A percentile compares a stretch with the other conserved stretches of the same genome.
Conservation (phyloP, 192 early-diverging fungal genomes). For the Gorgonomyces haynaldii region DNA sequence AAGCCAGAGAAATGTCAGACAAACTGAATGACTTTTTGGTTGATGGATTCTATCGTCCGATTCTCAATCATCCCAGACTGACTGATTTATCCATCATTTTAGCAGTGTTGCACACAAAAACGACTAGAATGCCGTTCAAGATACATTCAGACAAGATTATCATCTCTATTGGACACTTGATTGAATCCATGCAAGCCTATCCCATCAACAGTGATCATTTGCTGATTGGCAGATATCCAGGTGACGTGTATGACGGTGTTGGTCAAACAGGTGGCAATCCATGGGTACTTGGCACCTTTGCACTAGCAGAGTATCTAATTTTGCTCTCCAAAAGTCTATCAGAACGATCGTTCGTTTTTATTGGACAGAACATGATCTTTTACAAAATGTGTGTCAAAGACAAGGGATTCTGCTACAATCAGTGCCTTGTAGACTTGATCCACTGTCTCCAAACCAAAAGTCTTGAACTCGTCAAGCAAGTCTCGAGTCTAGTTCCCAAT, state of each 20-base stretch:
- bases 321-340: too few species aligned
- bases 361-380: too few species aligned
- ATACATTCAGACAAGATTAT: neutral
- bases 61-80: neutral
- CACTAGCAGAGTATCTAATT: constrained; percentile 53
- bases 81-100: neutral
- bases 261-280: constrained; percentile 47
- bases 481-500: too few species aligned
- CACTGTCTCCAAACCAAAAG: too few species aligned
- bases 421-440: too few species aligned
- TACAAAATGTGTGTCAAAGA: too few species aligned
- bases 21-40: neutral
- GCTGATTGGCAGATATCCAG: constrained; percentile 57
- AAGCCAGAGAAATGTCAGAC: neutral
- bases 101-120: neutral
- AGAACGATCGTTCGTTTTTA: too few species aligned
- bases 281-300: constrained; percentile 57
- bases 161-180: neutral
- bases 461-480: too few species aligned
- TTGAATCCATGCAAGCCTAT: too few species aligned
- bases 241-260: constrained; percentile 63
- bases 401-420: too few species aligned
- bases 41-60: neutral
- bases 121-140: neutral
- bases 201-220: constrained; percentile 27